Percentiles rank a stretch among this genome's conserved stretches.
These are phyloP conservation scores for Fusarium redolens DNA, from an alignment of 2,329 filamentous ascomycete species.

Conservation along the genomic window DNA sequence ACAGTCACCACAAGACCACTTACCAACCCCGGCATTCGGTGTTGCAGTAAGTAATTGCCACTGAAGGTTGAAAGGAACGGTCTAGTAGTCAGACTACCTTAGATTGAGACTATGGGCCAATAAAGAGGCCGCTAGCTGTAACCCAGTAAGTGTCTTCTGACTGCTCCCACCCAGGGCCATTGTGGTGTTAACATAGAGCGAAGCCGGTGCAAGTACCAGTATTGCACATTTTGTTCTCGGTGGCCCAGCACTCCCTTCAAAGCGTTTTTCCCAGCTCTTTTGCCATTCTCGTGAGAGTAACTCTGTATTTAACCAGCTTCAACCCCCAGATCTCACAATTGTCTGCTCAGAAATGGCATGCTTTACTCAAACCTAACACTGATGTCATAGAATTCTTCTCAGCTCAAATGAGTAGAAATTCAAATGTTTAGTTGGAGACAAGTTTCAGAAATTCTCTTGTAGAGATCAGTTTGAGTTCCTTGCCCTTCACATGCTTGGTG, in stretches of 20 bases:
- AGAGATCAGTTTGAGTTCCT: background rate
- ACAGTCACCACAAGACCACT: conserved; percentile 6
- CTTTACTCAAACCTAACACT: background rate
- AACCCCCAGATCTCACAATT: background rate
- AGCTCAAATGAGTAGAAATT: background rate
- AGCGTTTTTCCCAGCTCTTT: background rate
- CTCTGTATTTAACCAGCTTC: background rate
- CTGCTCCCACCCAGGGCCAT: background rate
- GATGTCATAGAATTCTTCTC: background rate
- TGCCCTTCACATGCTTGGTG: background rate
- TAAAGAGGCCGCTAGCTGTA: background rate
- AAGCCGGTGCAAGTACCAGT: background rate
- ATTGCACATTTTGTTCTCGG: background rate
- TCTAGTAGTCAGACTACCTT: background rate
- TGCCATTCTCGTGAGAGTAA: background rate
- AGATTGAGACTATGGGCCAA: conserved; percentile 8
- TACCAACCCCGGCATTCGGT: conserved; percentile 10
- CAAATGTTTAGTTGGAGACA: background rate
- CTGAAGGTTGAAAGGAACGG: background rate
- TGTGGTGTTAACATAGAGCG: background rate
- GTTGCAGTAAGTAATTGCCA: conserved; percentile 5
- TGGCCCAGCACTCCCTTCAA: background rate
- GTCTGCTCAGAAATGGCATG: background rate
- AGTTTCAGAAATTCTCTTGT: background rate
- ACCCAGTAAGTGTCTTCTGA: background rate